Percentiles rank a stretch among this genome's conserved stretches.
Conservation (phyloP, 257 asterid genomes). For the Nicotiana knightiana region DNA sequence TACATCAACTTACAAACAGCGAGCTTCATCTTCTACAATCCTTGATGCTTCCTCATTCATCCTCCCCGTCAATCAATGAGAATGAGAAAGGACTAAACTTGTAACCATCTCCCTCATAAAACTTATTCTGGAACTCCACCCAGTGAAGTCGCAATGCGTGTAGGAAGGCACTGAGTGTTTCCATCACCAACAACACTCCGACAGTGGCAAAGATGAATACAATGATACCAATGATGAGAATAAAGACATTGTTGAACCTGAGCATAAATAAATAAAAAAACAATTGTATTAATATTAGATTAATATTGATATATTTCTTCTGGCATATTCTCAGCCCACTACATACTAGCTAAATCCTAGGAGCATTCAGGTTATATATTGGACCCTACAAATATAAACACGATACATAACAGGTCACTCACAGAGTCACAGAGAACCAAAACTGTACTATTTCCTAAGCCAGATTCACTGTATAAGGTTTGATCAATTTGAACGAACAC, state of each 20-base stretch:
- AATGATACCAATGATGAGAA: constrained; percentile 64
- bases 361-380: neutral
- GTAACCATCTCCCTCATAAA: constrained; percentile 97
- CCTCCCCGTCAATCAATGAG: constrained; percentile 44
- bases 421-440: constrained; percentile 1
- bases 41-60: constrained; percentile 45
- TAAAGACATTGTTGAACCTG: constrained; percentile 48
- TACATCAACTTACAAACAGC: constrained; percentile 15
- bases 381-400: neutral
- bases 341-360: neutral
- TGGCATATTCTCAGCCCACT: neutral
- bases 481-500: neutral
- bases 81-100: constrained; percentile 80
- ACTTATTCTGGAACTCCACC: constrained; percentile 96
- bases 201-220: constrained; percentile 78
- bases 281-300: neutral
- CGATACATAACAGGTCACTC: neutral
- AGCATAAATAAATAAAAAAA: neutral
- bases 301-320: neutral
- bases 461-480: neutral
- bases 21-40: neutral
- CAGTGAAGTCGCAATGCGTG: constrained; percentile 97
- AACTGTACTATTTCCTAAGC: neutral
- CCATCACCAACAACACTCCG: constrained; percentile 95
- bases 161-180: constrained; percentile 93